Evolutionary conservation across 140 eudicot genomes (phyloP).

Genomic region (Bidens hawaiensis): DNA sequence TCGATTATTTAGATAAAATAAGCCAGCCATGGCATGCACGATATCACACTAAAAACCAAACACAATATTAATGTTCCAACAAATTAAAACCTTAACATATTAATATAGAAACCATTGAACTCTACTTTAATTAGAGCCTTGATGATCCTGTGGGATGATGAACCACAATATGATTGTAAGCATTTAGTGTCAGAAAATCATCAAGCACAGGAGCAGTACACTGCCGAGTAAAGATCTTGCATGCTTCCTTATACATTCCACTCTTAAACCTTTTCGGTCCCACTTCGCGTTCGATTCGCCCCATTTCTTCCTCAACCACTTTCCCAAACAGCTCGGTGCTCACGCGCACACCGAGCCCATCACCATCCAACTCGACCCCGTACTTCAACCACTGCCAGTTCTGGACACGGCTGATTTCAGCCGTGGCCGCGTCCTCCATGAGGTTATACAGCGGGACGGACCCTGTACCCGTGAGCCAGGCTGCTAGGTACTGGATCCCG

Average conservation of each 20-base stretch:
- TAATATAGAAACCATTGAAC: neutral
- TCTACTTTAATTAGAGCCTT: constrained; percentile 44
- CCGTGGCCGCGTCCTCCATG: constrained; percentile 97
- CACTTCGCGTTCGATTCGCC: constrained; percentile 65
- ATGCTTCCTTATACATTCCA: constrained; percentile 83
- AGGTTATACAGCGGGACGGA: constrained; percentile 89
- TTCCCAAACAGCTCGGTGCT: constrained; percentile 52
- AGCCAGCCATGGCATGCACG: neutral
- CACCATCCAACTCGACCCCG: constrained; percentile 70
- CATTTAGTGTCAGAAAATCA: constrained; percentile 78
- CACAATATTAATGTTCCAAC: constrained; percentile 4
- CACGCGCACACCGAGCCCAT: constrained; percentile 69
- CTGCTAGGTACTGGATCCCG: constrained; percentile 84
- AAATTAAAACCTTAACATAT: too few relatives aligned
- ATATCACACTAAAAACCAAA: constrained; percentile 14
- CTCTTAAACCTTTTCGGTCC: constrained; percentile 60
- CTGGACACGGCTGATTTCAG: constrained; percentile 90
- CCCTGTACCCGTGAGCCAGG: constrained; percentile 90
- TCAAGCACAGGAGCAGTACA: constrained; percentile 55
- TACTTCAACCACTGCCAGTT: constrained; percentile 97
- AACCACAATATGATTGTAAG: constrained; percentile 66
- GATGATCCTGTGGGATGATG: constrained; percentile 64
- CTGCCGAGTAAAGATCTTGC: constrained; percentile 61
- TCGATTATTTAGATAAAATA: constrained; percentile 24
- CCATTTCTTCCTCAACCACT: constrained; percentile 87